phyloP scores from a whole-genome alignment of 495 filamentous ascomycete species.

The Penicillium fimorum region DNA sequence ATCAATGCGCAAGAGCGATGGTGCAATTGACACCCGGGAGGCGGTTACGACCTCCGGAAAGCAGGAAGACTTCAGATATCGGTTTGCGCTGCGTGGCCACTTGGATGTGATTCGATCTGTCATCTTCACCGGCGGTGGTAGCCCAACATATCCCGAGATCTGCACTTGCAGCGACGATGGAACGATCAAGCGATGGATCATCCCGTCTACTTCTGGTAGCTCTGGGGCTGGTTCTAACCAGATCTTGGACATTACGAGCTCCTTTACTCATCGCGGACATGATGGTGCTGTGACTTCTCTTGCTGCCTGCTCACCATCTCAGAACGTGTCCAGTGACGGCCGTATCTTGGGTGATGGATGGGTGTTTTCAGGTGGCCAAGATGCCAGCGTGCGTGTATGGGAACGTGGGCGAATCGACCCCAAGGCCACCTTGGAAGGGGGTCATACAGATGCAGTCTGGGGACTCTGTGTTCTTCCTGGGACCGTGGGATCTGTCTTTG shows the following conservation, averaged over 20 bases:
- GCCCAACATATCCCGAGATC: constrained; percentile 90
- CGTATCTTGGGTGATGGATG: constrained; percentile 85
- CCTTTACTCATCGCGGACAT: constrained; percentile 94
- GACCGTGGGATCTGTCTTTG: constrained; percentile 73
- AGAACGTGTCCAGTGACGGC: constrained; percentile 84
- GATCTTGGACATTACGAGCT: constrained; percentile 86
- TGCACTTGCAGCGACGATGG: constrained; percentile 96
- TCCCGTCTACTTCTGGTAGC: constrained; percentile 71
- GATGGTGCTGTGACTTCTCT: constrained; percentile 83
- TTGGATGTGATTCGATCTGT: constrained; percentile 90
- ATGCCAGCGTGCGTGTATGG: constrained; percentile 91
- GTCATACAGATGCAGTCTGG: constrained; percentile 93
- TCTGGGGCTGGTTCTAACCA: constrained; percentile 54
- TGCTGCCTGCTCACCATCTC: constrained; percentile 78
- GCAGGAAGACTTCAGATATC: constrained; percentile 80
- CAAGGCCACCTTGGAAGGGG: constrained; percentile 86
- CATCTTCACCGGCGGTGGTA: constrained; percentile 94
- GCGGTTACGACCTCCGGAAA: constrained; percentile 30
- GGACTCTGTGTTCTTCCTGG: constrained; percentile 90
- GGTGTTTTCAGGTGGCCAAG: constrained; percentile 96
- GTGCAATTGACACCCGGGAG: constrained; percentile 48
- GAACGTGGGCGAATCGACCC: constrained; percentile 90
- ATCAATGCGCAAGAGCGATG: constrained; percentile 59
- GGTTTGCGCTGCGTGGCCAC: constrained; percentile 88
- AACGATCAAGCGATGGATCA: constrained; percentile 93